Percentiles rank a stretch among this genome's conserved stretches.
These are phyloP conservation scores for Davidsoniella neocaledoniae DNA, from an alignment of 2,329 filamentous ascomycete genomes.

Conservation along the genomic window DNA sequence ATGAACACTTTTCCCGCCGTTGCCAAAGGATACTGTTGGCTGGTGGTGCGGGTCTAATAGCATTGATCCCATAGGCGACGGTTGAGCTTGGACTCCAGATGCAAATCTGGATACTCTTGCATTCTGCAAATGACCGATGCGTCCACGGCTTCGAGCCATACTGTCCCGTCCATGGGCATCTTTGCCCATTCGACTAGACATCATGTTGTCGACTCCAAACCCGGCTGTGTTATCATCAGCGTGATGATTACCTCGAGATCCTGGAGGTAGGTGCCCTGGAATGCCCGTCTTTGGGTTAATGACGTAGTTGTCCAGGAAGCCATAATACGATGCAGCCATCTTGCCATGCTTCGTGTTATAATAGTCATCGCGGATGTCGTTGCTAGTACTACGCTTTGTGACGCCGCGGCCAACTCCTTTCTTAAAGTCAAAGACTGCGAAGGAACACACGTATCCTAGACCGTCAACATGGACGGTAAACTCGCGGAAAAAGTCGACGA, in stretches of 20 bases:
- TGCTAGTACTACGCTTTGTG: conserved; percentile 13
- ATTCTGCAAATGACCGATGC: conserved; percentile 1
- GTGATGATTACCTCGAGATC: conserved; percentile 26
- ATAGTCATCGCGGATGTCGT: conserved; percentile 77
- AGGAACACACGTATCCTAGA: conserved; percentile 88
- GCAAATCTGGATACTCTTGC: conserved; percentile 4
- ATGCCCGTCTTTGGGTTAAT: conserved; percentile 54
- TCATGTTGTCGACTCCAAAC: not conserved
- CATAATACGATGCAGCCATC: conserved; percentile 94
- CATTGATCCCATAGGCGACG: conserved; percentile 55
- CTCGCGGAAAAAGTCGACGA: conserved; percentile 95
- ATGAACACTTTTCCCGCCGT: conserved; percentile 29
- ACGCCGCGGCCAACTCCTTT: conserved; percentile 43
- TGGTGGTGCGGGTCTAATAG: conserved; percentile 63
- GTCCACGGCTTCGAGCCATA: not conserved
- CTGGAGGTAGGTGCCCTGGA: conserved; percentile 41
- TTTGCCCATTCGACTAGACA: not conserved
- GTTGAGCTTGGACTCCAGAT: conserved; percentile 42
- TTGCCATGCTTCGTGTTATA: conserved; percentile 92
- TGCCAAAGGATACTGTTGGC: conserved; percentile 31
- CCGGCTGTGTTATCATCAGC: not conserved
- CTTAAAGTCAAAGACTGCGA: conserved; percentile 94
- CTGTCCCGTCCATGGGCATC: not conserved
- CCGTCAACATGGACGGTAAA: conserved; percentile 96
- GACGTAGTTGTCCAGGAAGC: conserved; percentile 84